These are phyloP conservation scores for Codiaeum variegatum DNA, from an alignment of 441 rosid species.

Conservation along the genomic window DNA sequence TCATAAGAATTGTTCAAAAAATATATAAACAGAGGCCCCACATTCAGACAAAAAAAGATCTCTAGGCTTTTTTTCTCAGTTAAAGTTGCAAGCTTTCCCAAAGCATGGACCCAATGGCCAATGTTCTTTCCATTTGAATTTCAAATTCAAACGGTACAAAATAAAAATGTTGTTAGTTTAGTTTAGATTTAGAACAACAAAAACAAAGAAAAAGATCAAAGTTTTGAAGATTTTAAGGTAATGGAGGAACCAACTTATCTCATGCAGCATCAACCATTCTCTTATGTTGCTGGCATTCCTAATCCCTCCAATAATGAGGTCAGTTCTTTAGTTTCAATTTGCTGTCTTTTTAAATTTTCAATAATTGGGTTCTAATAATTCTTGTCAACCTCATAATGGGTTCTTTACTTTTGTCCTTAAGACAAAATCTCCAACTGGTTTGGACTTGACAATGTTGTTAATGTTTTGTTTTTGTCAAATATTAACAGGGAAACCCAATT, in stretches of 20 bases:
- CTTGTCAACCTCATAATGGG: slow-evolving; percentile 11
- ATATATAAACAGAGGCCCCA: slow-evolving; percentile 23
- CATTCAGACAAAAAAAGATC: slow-evolving; percentile 16
- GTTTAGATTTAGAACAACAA: slow-evolving; percentile 14
- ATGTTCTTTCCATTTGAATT: slow-evolving; percentile 35
- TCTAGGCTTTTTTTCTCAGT: slow-evolving; percentile 5
- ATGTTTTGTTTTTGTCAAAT: not conserved
- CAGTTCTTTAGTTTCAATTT: slow-evolving; percentile 11
- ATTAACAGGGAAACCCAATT: slow-evolving; percentile 48
- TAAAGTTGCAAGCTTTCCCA: slow-evolving; percentile 14
- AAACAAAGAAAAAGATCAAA: slow-evolving; percentile 14
- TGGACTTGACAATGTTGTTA: not conserved
- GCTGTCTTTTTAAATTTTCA: slow-evolving; percentile 10
- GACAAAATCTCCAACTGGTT: not conserved
- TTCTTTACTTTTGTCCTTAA: slow-evolving; percentile 9
- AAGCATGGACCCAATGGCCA: slow-evolving; percentile 19
- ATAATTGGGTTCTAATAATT: slow-evolving; percentile 13
- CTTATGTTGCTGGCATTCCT: slow-evolving; percentile 60
- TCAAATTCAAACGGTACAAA: slow-evolving; percentile 35
- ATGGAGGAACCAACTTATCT: slow-evolving; percentile 78
- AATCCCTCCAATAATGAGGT: slow-evolving; percentile 54
- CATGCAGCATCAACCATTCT: slow-evolving; percentile 53
- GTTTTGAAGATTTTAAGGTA: slow-evolving; percentile 22
- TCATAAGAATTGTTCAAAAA: too few species aligned
- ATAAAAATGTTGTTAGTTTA: not conserved